These are phyloP conservation scores for Podila epigama DNA, from an alignment of 192 early-diverging fungal species.

Conservation along the genomic window DNA sequence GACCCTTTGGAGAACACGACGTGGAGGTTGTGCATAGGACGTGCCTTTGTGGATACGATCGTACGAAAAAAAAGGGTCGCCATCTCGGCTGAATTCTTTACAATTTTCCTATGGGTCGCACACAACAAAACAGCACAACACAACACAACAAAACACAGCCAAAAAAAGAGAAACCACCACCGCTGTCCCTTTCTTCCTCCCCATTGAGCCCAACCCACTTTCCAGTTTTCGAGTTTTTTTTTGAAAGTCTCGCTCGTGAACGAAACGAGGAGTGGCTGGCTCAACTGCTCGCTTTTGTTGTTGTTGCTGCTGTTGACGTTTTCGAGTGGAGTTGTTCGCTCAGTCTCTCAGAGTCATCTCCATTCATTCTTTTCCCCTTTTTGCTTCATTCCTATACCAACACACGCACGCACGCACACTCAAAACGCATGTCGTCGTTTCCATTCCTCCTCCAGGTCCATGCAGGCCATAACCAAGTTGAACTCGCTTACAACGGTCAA, in stretches of 20 bases:
- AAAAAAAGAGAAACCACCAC: too few relatives aligned
- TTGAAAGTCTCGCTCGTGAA: neutral
- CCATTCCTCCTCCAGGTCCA: conserved; percentile 30
- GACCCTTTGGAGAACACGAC: too few relatives aligned
- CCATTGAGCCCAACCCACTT: neutral
- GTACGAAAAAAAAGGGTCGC: too few relatives aligned
- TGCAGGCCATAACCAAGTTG: conserved; percentile 16
- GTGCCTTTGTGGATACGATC: too few relatives aligned
- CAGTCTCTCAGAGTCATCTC: neutral
- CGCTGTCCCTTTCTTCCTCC: neutral
- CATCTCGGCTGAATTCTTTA: too few relatives aligned
- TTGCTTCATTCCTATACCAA: neutral
- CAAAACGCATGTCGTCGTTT: conserved; percentile 26
- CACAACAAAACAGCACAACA: too few relatives aligned
- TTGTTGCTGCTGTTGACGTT: neutral
- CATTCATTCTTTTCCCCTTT: neutral
- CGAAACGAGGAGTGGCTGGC: too few relatives aligned
- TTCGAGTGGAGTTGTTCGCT: too few relatives aligned
- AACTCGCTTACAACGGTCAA: conserved; percentile 36
- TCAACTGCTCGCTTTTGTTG: neutral
- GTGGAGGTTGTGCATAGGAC: too few relatives aligned
- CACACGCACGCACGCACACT: neutral
- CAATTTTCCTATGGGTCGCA: too few relatives aligned
- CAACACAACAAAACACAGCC: too few relatives aligned
- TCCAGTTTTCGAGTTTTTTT: neutral